Base-by-base conservation (phyloP, 768 basidiomycete genomes). In the Pisolithus microcarpus region DNA sequence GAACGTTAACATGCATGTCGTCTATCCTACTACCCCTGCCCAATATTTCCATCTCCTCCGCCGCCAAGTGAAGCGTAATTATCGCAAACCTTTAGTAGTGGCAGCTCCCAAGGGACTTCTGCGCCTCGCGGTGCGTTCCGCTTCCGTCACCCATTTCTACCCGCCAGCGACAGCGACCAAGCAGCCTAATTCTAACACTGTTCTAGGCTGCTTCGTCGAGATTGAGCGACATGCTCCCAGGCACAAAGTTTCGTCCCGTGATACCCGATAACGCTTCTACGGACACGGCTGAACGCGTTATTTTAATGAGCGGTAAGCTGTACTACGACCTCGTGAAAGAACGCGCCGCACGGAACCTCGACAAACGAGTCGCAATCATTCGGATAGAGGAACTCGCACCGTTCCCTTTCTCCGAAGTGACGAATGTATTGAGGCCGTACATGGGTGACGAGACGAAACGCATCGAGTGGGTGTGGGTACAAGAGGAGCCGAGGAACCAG, bases 11-110 rank as follows among this genome's bases (percentile, higher is more conserved):
- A 85, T 94, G 77, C 84, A 86, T 45, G 79, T 94, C 28, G 78
- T 78, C 4, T 93, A 84, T 68, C 90, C 91, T 0, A 93, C 91
- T 1, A 94, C 92, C 0, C 80, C 93, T 0, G 87, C 89, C 1
- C 90, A 95, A 52, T 91, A 93, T 58, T 96, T 95, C 80, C 93
- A 96, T 64, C 74, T 95, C 1, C 73, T 96, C n/a, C 75, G 93
- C 49, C 75, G 92, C 44, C 93, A 95, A 65, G 79, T 93, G 61
- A 75, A 77, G 60, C 75, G 92, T 40, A 91, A 91, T 56, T 94
- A 84, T 70, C 75, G 92, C 50, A 93, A 91, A 63, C 93, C 92
- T 0, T 70, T 95, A 44, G 72, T 95, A 26, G 80, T 96, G 6
- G 87, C 87, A 9, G 84, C 80, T 3, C 92, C 93, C 0, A 96